Evolutionary conservation across 495 filamentous ascomycete species (phyloP).

Genomic region (Xylaria curta): DNA sequence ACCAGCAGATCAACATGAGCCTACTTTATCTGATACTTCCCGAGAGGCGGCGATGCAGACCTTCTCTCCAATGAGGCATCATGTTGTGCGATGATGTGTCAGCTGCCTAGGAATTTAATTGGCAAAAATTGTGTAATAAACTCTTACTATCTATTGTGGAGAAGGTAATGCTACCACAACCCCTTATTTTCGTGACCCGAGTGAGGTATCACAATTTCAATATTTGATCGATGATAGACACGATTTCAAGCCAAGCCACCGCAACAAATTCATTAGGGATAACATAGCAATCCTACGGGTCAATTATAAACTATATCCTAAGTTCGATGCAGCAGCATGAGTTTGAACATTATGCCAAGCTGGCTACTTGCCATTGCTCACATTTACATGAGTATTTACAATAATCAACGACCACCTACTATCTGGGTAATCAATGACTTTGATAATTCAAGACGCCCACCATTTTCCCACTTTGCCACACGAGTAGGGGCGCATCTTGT

Average conservation of each 20-base stretch:
- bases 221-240: not conserved
- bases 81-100: not conserved
- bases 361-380: not conserved
- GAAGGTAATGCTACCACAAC: not conserved
- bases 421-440: not conserved
- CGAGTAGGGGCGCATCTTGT: not conserved
- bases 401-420: not conserved
- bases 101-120: not conserved
- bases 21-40: not conserved
- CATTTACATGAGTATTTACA: not conserved
- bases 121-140: not conserved
- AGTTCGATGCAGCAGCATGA: too few relatives aligned
- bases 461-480: not conserved
- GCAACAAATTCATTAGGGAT: not conserved
- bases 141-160: not conserved
- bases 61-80: not conserved
- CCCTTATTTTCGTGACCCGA: constrained; percentile 8
- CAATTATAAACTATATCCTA: too few relatives aligned
- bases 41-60: not conserved
- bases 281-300: not conserved
- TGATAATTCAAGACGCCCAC: not conserved
- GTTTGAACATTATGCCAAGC: not conserved
- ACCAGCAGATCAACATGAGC: not conserved
- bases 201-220: not conserved
- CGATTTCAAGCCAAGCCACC: not conserved